Conservation (phyloP, 2,329 filamentous ascomycete species). For the Akanthomyces lecanii region DNA sequence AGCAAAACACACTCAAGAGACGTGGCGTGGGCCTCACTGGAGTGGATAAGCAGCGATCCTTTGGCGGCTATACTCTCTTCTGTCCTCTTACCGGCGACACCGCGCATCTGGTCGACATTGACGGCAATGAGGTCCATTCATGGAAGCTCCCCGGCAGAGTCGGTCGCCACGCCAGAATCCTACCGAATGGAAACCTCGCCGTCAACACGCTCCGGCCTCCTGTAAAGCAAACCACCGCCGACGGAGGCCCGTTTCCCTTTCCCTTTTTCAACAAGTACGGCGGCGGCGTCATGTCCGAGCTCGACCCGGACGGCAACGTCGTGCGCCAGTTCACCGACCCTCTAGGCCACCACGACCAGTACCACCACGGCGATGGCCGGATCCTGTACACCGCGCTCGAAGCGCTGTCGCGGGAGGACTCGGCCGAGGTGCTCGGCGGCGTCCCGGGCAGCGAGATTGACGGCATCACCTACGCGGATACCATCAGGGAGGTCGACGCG, state of each 20-base stretch:
- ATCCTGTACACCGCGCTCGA: constrained; percentile 28
- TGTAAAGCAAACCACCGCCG: constrained; percentile 18
- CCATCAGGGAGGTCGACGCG: constrained; percentile 27
- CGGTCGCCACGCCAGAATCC: constrained; percentile 26
- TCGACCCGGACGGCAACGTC: constrained; percentile 24
- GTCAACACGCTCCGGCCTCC: constrained; percentile 26
- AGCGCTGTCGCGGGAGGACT: constrained; percentile 25
- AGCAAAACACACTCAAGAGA: constrained; percentile 30
- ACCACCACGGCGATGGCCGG: constrained; percentile 26
- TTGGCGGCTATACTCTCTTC: constrained; percentile 28
- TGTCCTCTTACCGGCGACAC: constrained; percentile 27
- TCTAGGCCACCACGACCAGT: constrained; percentile 28
- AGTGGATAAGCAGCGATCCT: constrained; percentile 24
- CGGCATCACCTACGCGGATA: constrained; percentile 28
- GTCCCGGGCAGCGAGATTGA: constrained; percentile 25
- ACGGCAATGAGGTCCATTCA: constrained; percentile 26
- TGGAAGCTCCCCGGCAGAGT: constrained; percentile 29
- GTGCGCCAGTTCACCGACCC: constrained; percentile 27
- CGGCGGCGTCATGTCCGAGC: constrained; percentile 28
- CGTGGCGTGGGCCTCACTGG: constrained; percentile 27
- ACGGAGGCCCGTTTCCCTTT: constrained; percentile 25
- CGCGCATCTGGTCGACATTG: constrained; percentile 27
- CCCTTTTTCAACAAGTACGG: constrained; percentile 31
- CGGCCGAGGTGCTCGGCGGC: constrained; percentile 26
- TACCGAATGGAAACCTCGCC: constrained; percentile 28